Evolutionary conservation across 2,329 filamentous ascomycete species (phyloP), one percentile per base, ranked within the genome.

Genomic region (Ophiocordyceps sinensis): DNA sequence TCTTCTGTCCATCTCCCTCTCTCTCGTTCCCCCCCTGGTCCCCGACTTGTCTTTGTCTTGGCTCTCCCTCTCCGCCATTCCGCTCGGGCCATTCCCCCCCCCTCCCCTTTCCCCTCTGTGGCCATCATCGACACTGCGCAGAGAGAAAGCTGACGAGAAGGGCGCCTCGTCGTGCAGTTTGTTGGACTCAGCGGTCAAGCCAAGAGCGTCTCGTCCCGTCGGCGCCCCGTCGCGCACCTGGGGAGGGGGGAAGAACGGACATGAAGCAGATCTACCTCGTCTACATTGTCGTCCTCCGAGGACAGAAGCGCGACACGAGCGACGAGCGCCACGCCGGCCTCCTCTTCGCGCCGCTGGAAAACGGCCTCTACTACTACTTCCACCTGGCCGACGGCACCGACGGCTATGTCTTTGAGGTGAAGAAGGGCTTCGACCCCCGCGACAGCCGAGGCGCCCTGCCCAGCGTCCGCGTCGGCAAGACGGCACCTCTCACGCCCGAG

Each of bases 251-350:
- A 19, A 26, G 21, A 23, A 32, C 17, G 23, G 28, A 15, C n/a
- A 39, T 37, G 28, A 15, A 38, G 19, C 43, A 45, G 26, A 42
- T 36, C 3, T 48, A 45, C 40, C 38, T 41, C 12, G 35, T 45
- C 28, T 40, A 46, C 38, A 48, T 48, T 19, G 34, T 46, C 31
- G 43, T 48, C 31, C 43, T 41, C 26, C 46, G 46, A 4, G 46
- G 46, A 8, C 40, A 41, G 19, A 43, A 41, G 28, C 41, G 40
- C 36, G 46, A 46, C 39, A 45, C 39, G 9, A 43, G 41, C 29
- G 37, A 39, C 35, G 39, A 48, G 41, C 44, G 44, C 12, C 46
- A 45, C 29, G 40, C 42, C 3, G 44, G 46, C 9, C 41, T 46
- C 6, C 43, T 44, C 31, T 44, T 48, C 7, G 19, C 40, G 19